These are phyloP conservation scores for Daldinia grandis DNA, from an alignment of 495 filamentous ascomycete genomes.

Conservation along the genomic window DNA sequence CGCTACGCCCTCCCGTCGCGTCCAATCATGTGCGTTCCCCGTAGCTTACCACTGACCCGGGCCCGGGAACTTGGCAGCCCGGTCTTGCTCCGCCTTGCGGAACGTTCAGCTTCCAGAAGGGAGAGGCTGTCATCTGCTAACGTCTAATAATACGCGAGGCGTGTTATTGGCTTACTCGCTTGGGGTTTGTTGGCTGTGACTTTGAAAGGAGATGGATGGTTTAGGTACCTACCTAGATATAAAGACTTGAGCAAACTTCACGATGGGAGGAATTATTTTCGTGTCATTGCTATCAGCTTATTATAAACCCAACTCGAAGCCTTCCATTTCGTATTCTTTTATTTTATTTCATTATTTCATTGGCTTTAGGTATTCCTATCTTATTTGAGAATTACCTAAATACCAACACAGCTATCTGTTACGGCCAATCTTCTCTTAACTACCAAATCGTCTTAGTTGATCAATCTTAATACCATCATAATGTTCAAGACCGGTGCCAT, in stretches of 20 bases:
- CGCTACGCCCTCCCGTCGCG: background rate
- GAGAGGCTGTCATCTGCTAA: background rate
- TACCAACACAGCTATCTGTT: constrained; percentile 8
- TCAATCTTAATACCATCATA: constrained; percentile 9
- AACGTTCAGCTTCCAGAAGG: constrained; percentile 5
- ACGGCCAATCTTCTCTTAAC: constrained; percentile 3
- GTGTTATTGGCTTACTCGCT: constrained; percentile 2
- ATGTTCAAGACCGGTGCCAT: constrained; percentile 31
- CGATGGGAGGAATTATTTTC: constrained; percentile 1
- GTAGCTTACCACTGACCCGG: background rate
- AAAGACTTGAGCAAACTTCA: constrained; percentile 21
- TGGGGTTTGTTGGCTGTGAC: background rate
- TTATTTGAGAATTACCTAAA: constrained; percentile 5
- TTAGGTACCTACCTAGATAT: constrained; percentile 25
- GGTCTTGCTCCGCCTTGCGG: constrained; percentile 29
- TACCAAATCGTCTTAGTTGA: constrained; percentile 14
- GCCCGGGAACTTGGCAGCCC: constrained; percentile 19
- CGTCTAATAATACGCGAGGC: background rate
- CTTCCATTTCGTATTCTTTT: constrained; percentile 26
- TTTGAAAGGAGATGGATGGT: background rate
- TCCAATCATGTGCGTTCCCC: background rate
- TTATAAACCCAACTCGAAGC: constrained; percentile 2
- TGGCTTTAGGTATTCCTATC: constrained; percentile 18
- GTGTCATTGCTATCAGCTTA: constrained; percentile 20
- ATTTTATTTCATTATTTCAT: constrained; percentile 7